Base-by-base conservation (phyloP, 2,329 filamentous ascomycete genomes). In the Achaetomium macrosporum region DNA sequence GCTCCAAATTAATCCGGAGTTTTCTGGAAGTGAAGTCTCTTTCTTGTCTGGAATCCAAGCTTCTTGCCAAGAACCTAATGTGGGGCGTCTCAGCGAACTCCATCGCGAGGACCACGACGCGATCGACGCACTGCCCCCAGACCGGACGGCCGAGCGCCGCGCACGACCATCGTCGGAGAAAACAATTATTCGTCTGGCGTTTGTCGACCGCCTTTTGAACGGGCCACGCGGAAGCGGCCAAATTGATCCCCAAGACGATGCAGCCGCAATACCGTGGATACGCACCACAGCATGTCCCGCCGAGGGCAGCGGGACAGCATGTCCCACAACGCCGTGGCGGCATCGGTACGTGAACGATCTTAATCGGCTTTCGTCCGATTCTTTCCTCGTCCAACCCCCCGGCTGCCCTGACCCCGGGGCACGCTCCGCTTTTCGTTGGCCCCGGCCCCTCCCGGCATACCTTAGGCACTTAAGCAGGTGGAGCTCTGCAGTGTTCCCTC, bases 321-420 rank as follows among this genome's bases (percentile, higher is more conserved):
- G 59, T 59, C 51, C 59, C 56, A 57, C 60, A 58, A 53, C 59
- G 62, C 46, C 59, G 61, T 50, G 62, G 61, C 50, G 60, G 59
- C 54, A 63, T 62, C 54, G 61, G 61, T 63, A 55, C 53, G 58
- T 63, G 40, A 42, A 35, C 12, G 13, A 37, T 37, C 33, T 53
- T 37, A 37, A 37, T 56, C 47, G 49, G 17, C 35, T 53, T 50
- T 37, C 17, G 46, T 50, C 51, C 33, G n/a, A 29, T 43, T 43
- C 15, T 35, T 35, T n/a, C 25, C 35, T 44, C 29, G 30, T 25
- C 19, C 19, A 48, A 29, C 55, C 47, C 33, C 42, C 30, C 37
- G 30, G 17, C 42, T 16, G 30, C 50, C 40, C 43, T 37, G 29
- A 45, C 37, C 44, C 41, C 35, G 35, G 7, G 43, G 36, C 33